These are phyloP conservation scores for Trichoderma breve DNA, from an alignment of 2,329 filamentous ascomycete genomes.

Conservation along the genomic window DNA sequence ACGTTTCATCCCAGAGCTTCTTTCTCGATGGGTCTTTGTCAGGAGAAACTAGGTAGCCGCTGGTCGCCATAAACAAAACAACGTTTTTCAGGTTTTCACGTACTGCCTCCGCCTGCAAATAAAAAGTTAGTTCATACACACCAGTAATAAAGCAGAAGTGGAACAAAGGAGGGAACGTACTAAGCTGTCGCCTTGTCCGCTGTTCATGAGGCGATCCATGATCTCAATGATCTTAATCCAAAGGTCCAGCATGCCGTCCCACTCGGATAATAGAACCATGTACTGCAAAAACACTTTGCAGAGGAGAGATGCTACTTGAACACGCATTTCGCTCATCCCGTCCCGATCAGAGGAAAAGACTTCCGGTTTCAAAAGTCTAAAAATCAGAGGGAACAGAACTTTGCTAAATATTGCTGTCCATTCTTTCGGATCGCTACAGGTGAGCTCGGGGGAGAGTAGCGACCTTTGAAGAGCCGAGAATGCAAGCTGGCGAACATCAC, in stretches of 20 bases:
- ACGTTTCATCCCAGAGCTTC: slow-evolving; percentile 60
- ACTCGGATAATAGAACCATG: slow-evolving; percentile 76
- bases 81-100: slow-evolving; percentile 96
- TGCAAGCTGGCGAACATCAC: slow-evolving; percentile 86
- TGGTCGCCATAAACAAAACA: slow-evolving; percentile 88
- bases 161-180: slow-evolving; percentile 49
- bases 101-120: slow-evolving; percentile 79
- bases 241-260: slow-evolving; percentile 84
- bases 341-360: slow-evolving; percentile 86
- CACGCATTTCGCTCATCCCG: slow-evolving; percentile 93
- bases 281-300: slow-evolving; percentile 97
- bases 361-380: slow-evolving; percentile 85
- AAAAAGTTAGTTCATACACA: background rate
- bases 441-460: slow-evolving; percentile 79
- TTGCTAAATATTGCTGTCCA: slow-evolving; percentile 96
- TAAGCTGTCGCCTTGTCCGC: slow-evolving; percentile 84
- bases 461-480: slow-evolving; percentile 83
- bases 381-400: slow-evolving; percentile 88
- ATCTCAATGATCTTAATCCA: slow-evolving; percentile 92
- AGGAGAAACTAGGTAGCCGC: slow-evolving; percentile 76
- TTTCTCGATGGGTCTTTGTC: slow-evolving; percentile 53
- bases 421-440: slow-evolving; percentile 78
- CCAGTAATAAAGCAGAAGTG: background rate
- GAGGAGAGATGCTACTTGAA: slow-evolving; percentile 84
- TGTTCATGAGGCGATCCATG: slow-evolving; percentile 95